Conservation (phyloP, 305 asterid genomes). For the Fraxinus nigra region DNA sequence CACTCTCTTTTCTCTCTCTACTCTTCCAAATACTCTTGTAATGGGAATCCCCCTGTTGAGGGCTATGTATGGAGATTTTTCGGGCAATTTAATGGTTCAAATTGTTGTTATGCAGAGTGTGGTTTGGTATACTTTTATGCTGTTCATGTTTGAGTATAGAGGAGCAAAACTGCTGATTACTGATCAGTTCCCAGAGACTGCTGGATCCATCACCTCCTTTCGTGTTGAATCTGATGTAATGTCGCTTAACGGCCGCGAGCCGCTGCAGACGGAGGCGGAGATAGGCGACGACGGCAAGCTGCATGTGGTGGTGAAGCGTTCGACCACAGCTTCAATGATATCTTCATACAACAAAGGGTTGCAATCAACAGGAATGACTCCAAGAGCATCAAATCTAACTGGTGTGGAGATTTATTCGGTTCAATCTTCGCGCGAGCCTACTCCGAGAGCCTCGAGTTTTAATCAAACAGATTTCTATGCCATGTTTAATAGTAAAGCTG, state of each 20-base stretch:
- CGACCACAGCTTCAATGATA: slow-evolving; percentile 55
- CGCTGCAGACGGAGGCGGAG: slow-evolving; percentile 81
- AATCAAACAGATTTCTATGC: slow-evolving; percentile 82
- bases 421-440: slow-evolving; percentile 82
- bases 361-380: slow-evolving; percentile 53
- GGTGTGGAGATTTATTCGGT: slow-evolving; percentile 92
- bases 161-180: slow-evolving; percentile 67
- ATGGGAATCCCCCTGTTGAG: slow-evolving; percentile 83
- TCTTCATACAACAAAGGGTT: slow-evolving; percentile 54
- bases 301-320: slow-evolving; percentile 70
- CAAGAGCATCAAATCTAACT: slow-evolving; percentile 76
- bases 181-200: slow-evolving; percentile 91
- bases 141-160: slow-evolving; percentile 75
- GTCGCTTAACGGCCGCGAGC: slow-evolving; percentile 77
- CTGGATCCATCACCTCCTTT: slow-evolving; percentile 76
- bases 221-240: slow-evolving; percentile 80
- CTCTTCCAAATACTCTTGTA: slow-evolving; percentile 85
- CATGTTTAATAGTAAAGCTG: slow-evolving; percentile 70
- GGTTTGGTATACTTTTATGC: slow-evolving; percentile 82
- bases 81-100: slow-evolving; percentile 86
- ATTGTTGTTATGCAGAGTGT: slow-evolving; percentile 89
- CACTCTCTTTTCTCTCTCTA: slow-evolving; percentile 76
- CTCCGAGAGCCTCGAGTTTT: slow-evolving; percentile 89
- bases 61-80: slow-evolving; percentile 90
- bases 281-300: slow-evolving; percentile 84